phyloP scores from a whole-genome alignment of 139 green algal genomes.

The Dunaliella primolecta region DNA sequence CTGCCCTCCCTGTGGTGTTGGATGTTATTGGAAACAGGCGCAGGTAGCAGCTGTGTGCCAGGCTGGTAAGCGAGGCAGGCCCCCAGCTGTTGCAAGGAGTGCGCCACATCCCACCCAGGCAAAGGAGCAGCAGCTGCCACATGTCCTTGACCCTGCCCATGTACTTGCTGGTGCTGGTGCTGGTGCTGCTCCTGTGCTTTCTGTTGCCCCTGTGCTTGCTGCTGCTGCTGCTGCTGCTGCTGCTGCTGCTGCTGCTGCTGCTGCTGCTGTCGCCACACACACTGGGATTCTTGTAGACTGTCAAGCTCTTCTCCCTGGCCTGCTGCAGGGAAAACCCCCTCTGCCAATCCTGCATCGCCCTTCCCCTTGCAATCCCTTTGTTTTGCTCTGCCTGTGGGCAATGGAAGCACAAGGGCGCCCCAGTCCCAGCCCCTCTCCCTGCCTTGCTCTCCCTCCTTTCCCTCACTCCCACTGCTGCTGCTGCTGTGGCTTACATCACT shows the following conservation, averaged over 20 bases:
- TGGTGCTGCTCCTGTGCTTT: background rate
- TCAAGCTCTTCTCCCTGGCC: too few species aligned
- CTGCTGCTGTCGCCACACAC: background rate
- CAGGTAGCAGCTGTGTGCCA: too few species aligned
- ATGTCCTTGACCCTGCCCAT: too few species aligned
- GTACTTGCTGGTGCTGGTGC: background rate
- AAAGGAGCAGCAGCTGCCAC: background rate
- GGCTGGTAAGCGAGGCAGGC: background rate
- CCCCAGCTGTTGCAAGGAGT: background rate
- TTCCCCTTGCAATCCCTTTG: background rate
- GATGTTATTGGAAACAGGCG: background rate
- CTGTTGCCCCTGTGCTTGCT: background rate
- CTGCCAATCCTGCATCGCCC: background rate
- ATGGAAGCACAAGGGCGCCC: background rate
- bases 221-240: background rate
- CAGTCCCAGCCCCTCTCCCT: background rate
- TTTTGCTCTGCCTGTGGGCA: background rate
- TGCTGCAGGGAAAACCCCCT: too few species aligned
- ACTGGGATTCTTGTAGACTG: too few species aligned
- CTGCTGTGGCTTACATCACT: background rate
- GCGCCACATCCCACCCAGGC: background rate
- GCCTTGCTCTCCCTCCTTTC: background rate
- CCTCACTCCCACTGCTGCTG: background rate
- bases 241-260: background rate
- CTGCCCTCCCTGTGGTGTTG: background rate